Evolutionary conservation across 78 protist genomes (phyloP).

Genomic region (Reticulomyxa filosa): DNA sequence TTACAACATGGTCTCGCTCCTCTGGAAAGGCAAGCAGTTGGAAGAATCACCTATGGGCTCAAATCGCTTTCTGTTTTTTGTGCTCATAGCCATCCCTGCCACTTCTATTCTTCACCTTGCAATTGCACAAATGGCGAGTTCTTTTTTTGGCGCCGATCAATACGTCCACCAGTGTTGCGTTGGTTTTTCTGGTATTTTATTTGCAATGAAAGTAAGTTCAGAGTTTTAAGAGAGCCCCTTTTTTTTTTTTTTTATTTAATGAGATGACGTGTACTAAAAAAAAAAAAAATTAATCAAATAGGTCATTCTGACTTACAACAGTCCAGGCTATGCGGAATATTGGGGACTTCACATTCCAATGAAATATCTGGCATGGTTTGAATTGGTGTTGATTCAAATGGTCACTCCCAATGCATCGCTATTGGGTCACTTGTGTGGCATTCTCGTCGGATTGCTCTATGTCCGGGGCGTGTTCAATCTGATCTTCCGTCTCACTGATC

Average conservation of each 20-base stretch:
- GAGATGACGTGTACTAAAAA: too few relatives aligned
- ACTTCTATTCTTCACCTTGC: not conserved
- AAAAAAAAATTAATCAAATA: too few relatives aligned
- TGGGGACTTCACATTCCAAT: not conserved
- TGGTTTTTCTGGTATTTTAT: not conserved
- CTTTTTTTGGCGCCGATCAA: too few relatives aligned
- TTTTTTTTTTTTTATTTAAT: too few relatives aligned
- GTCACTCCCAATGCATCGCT: constrained; percentile 2
- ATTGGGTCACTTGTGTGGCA: constrained; percentile 2
- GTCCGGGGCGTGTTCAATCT: too few relatives aligned
- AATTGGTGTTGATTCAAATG: not conserved
- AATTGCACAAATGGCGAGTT: not conserved
- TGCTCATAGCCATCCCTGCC: not conserved
- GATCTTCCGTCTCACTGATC: too few relatives aligned
- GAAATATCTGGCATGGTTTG: not conserved
- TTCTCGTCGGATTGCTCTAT: not conserved
- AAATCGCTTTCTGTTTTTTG: not conserved
- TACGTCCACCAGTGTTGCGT: too few relatives aligned
- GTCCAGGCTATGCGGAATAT: too few relatives aligned
- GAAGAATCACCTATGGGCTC: not conserved
- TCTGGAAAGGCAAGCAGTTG: not conserved
- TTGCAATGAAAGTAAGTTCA: not conserved
- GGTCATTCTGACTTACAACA: too few relatives aligned
- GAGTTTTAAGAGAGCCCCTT: too few relatives aligned
- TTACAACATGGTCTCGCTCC: not conserved